Evolutionary conservation across 257 asterid species (phyloP), one percentile per base, ranked within the genome.

Genomic region (Scutellaria baicalensis): DNA sequence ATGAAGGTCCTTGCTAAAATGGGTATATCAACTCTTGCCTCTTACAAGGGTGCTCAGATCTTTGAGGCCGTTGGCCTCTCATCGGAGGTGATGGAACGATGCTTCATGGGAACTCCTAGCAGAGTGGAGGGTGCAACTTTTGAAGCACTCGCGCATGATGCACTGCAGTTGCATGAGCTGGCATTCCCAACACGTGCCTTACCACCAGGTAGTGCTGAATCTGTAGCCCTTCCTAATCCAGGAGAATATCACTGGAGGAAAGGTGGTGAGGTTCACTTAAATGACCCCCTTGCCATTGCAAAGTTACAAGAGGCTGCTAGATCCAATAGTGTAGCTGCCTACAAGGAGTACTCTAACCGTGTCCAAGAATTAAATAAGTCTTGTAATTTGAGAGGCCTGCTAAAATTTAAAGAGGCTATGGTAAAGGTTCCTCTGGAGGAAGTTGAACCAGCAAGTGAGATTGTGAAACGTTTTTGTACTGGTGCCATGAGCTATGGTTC

Each of bases 401-500:
- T 94, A 81, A 94, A 88, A 79, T 94, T 94, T 77, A 94, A 88
- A 71, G 96, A 89, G 71, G 71, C 74, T 12, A 82, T 44, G 40
- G 80, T 71, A n/a, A 80, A 73, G 82, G 84, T 88, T 78, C 98
- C 96, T 60, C 49, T 94, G 66, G 96, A 91, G 64, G 96, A 94
- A 80, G 97, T 91, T 59, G 91, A 94, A 78, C 88, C 96, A 5
- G 97, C 97, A 0, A 91, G 95, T 63, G 99, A 94, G 83, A 91
- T 94, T 69, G 99, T 94, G 9, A 91, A 91, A 68, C 92, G 93
- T 4, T 94, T 94, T 78, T 84, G 90, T 73, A 94, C 99, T 45
- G 99, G 99, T 56, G 99, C 98, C 40, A 94, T 94, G 98, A 91
- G 99, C 78, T 94, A 94, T 70, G 99, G 99, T 47, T 94, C 99